Percentiles rank a stretch among this genome's conserved stretches.
Evolutionary conservation across 2,329 filamentous ascomycete genomes (phyloP).

Genomic region (Fusarium sp.): DNA sequence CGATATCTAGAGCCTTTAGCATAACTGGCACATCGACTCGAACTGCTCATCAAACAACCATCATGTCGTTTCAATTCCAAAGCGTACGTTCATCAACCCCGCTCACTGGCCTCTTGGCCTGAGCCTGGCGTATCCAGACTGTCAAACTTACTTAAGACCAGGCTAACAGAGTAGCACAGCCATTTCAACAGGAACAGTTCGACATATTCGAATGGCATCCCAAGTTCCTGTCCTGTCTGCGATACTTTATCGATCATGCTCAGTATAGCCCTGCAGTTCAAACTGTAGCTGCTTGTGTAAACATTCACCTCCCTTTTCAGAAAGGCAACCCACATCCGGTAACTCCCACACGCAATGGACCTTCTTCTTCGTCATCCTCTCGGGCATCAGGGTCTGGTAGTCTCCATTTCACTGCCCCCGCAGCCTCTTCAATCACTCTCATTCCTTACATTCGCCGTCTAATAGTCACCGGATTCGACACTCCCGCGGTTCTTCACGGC

Average conservation of each 20-base stretch:
- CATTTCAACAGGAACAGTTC: constrained; percentile 65
- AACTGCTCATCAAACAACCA: neutral
- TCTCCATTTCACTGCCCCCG: constrained; percentile 35
- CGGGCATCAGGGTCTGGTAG: constrained; percentile 43
- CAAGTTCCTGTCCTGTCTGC: constrained; percentile 87
- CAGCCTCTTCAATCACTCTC: constrained; percentile 68
- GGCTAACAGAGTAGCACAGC: constrained; percentile 48
- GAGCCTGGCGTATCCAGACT: constrained; percentile 7
- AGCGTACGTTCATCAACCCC: constrained; percentile 32
- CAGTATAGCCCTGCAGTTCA: constrained; percentile 87
- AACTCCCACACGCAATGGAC: constrained; percentile 53
- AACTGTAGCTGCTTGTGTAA: constrained; percentile 88
- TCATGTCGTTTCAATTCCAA: constrained; percentile 45
- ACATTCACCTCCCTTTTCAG: constrained; percentile 91
- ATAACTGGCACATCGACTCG: constrained; percentile 3
- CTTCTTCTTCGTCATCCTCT: constrained; percentile 44
- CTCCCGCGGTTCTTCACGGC: constrained; percentile 85
- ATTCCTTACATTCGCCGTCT: constrained; percentile 91
- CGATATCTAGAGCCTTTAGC: neutral
- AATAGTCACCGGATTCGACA: constrained; percentile 91
- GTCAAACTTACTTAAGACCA: neutral
- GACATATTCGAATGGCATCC: constrained; percentile 95
- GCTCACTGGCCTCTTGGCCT: constrained; percentile 1
- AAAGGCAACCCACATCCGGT: constrained; percentile 56
- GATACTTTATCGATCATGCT: constrained; percentile 91